phyloP scores from a whole-genome alignment of 306 rosid species.

The Sicyos edulis region DNA sequence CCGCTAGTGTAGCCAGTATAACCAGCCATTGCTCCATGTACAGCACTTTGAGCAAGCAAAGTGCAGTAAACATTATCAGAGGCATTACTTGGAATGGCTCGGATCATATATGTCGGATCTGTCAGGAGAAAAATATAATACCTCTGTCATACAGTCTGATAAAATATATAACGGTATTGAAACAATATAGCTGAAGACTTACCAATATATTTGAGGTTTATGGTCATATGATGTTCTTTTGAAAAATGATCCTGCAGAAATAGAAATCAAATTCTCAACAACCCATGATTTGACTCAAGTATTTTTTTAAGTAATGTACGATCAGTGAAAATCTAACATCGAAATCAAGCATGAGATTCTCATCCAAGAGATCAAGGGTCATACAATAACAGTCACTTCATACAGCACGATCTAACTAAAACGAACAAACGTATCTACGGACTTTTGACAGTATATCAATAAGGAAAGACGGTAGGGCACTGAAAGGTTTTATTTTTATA shows the following conservation, averaged over 20 bases:
- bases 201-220: slow-evolving; percentile 93
- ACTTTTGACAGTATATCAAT: too few relatives aligned
- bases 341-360: background rate
- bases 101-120: slow-evolving; percentile 96
- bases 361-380: background rate
- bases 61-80: slow-evolving; percentile 90
- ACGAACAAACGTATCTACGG: background rate
- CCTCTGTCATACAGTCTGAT: background rate
- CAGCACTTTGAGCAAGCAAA: slow-evolving; percentile 88
- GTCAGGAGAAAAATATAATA: slow-evolving; percentile 17
- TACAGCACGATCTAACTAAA: background rate
- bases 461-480: slow-evolving; percentile 9
- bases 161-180: background rate
- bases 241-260: slow-evolving; percentile 76
- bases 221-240: slow-evolving; percentile 31
- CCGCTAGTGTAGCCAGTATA: slow-evolving; percentile 78
- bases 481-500: background rate
- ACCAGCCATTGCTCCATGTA: slow-evolving; percentile 99
- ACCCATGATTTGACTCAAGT: background rate
- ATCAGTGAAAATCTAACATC: background rate
- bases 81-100: slow-evolving; percentile 88
- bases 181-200: slow-evolving; percentile 15
- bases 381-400: background rate
- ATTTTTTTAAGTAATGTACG: background rate
- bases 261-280: background rate